Evolutionary conservation across 2,329 filamentous ascomycete genomes (phyloP).

Genomic region (Bertia moriformis): DNA sequence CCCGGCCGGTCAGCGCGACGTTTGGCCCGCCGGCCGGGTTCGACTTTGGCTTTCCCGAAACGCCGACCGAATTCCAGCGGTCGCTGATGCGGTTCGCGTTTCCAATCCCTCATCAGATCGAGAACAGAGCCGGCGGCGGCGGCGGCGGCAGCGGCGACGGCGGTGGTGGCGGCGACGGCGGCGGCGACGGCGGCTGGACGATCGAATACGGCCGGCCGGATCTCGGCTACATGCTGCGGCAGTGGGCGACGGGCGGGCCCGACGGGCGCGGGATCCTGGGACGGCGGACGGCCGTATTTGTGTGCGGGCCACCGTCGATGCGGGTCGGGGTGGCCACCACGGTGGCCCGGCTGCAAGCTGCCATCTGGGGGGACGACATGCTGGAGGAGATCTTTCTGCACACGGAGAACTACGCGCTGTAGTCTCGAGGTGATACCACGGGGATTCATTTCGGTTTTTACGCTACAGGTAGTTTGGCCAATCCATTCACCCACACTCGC

Average conservation of each 20-base stretch:
- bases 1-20: constrained; percentile 36
- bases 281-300: constrained; percentile 72
- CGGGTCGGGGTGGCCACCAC: constrained; percentile 74
- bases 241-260: constrained; percentile 60
- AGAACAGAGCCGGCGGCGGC: no score
- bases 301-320: constrained; percentile 82
- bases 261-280: constrained; percentile 61
- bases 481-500: no score
- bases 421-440: no score
- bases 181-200: constrained; percentile 59
- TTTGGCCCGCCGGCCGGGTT: constrained; percentile 49
- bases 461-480: no score
- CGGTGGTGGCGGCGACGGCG: neutral
- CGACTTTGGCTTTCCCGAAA: constrained; percentile 69
- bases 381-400: constrained; percentile 87
- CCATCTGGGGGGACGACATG: constrained; percentile 65
- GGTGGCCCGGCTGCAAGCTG: constrained; percentile 67
- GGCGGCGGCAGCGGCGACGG: no score
- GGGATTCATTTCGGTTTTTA: no score
- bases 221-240: constrained; percentile 70
- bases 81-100: constrained; percentile 84
- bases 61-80: constrained; percentile 78
- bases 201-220: constrained; percentile 87
- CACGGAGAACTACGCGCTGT: constrained; percentile 88
- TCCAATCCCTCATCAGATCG: constrained; percentile 50